phyloP scores from a whole-genome alignment of 1,284 basidiomycete genomes.

The Gomphus sp. region DNA sequence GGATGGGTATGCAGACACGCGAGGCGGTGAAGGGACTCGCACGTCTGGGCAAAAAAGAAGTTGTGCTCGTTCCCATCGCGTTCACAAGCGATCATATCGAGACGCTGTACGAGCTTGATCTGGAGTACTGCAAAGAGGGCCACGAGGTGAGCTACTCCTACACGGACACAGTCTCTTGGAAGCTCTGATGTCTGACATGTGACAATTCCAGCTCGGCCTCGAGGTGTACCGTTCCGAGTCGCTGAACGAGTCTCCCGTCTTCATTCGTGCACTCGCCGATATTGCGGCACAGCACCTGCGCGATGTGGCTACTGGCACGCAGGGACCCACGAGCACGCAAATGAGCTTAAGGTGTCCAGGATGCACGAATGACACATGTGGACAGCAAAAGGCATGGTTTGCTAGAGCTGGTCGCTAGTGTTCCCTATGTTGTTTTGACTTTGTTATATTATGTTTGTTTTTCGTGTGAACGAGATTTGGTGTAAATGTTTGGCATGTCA shows the following conservation, averaged over 20 bases:
- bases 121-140: constrained; percentile 90
- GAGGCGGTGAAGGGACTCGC: constrained; percentile 91
- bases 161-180: not conserved
- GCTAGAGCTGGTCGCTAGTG: constrained; percentile 37
- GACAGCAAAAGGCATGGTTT: constrained; percentile 85
- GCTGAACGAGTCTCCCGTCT: constrained; percentile 97
- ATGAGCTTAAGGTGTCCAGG: constrained; percentile 87
- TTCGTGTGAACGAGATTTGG: too few relatives aligned
- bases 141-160: constrained; percentile 56
- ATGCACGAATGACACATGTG: constrained; percentile 85
- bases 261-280: constrained; percentile 94
- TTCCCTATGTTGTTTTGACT: not conserved
- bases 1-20: constrained; percentile 97
- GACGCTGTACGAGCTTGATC: constrained; percentile 93
- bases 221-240: constrained; percentile 88
- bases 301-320: constrained; percentile 43
- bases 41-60: constrained; percentile 78
- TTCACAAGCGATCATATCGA: constrained; percentile 99
- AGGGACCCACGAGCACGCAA: constrained; percentile 68
- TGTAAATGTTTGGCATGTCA: too few relatives aligned
- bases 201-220: constrained; percentile 66
- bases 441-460: not conserved
- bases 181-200: too few relatives aligned
- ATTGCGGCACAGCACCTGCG: constrained; percentile 79
- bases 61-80: constrained; percentile 91